A percentile compares a stretch with the other conserved stretches of the same genome.
Conservation (phyloP, 176 grass and related monocot species). For the Lolium multiflorum region DNA sequence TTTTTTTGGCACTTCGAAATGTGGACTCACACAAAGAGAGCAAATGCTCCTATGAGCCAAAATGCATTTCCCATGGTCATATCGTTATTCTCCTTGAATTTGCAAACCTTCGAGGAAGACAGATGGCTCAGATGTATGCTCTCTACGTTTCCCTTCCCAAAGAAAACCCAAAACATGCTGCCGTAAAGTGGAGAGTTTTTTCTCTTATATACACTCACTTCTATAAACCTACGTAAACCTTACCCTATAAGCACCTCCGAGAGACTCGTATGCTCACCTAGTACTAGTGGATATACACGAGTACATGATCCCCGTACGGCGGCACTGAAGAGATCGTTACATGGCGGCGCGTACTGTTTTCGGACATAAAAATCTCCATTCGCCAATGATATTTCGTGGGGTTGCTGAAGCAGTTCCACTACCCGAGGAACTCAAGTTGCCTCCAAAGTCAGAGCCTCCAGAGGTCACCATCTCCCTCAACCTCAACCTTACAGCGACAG, state of each 20-base stretch:
- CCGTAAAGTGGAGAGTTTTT: too few species aligned
- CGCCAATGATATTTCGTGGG: constrained; percentile 10
- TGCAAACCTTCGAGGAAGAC: background rate
- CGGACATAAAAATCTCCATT: background rate
- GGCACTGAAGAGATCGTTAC: background rate
- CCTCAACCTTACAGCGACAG: background rate
- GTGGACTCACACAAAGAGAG: too few species aligned
- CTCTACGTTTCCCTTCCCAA: too few species aligned
- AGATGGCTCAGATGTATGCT: background rate
- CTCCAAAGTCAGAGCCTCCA: constrained; percentile 45
- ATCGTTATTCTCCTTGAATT: background rate
- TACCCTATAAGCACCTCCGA: too few species aligned
- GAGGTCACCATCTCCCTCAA: background rate
- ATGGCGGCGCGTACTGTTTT: background rate
- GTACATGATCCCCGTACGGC: background rate
- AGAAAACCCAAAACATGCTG: too few species aligned
- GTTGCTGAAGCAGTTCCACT: constrained; percentile 12
- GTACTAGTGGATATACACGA: background rate
- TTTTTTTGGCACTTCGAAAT: too few species aligned
- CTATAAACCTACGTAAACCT: too few species aligned
- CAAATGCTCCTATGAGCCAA: too few species aligned
- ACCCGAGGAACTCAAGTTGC: constrained; percentile 17
- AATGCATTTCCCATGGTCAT: too few species aligned
- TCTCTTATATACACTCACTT: too few species aligned
- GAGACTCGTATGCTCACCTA: background rate